Base-by-base conservation (phyloP, 2,329 filamentous ascomycete species). In the Monilinia fructigena region DNA sequence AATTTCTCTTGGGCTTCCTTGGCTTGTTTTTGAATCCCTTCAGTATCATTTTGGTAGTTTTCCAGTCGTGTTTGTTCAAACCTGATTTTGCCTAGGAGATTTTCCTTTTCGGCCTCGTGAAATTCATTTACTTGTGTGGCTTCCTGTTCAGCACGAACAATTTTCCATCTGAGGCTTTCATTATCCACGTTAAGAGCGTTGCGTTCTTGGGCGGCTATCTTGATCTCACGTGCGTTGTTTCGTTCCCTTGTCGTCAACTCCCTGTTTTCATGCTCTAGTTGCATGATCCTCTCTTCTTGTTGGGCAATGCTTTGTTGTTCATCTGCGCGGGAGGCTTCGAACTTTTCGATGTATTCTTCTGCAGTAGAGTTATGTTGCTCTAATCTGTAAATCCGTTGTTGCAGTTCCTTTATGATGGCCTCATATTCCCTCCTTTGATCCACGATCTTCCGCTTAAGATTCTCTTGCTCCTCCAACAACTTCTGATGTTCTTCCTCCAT, bases 101-200 rank as follows among this genome's bases (percentile, higher is more conserved):
- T 28, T 14, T 16, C 3, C 3, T 31, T 23, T 16, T 28, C 20
- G 5, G 3, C 2, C 18, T 1, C 7, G 8, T 12, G 18, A 3
- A 5, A 7, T 20, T 47, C 12, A 28, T n/a, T 18, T 12, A 47
- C 28, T 11, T 18, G 8, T 35, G 7, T 3, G 4, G 42, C 10
- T 8, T n/a, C 23, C 4, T n/a, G 12, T 4, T 1, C 7, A 11
- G 0, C 4, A 1, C 1, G 2, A 16, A 6, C 1, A 42, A 42
- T 14, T 0, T 55, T 20, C 8, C 2, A 6, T n/a, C 0, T 3
- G 23, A 31, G 4, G 2, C 1, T 10, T 1, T 18, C 20, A 23
- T 3, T 1, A 0, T 63, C 48, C 12, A 5, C 18, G 16, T 11
- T 20, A 26, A 26, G 1, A 10, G 10, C 2, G 14, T 8, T 11